Evolutionary conservation across 1,139 yeast species (phyloP).

Genomic region (Oligophagozyma castellii): DNA sequence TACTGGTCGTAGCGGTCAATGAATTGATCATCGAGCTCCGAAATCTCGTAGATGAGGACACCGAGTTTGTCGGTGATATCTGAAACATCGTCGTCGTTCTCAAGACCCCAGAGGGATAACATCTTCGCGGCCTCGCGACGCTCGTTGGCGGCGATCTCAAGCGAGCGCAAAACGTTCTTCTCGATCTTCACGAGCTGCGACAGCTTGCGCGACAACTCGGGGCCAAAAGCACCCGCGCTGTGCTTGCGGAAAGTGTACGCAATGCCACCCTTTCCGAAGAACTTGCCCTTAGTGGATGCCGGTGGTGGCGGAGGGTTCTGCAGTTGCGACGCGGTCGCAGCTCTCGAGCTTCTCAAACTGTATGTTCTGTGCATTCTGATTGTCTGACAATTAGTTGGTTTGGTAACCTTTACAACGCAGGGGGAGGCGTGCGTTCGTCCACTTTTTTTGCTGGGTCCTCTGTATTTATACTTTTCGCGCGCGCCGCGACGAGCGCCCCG

Average conservation of each 20-base stretch:
- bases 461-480: too few species aligned
- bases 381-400: too few species aligned
- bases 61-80: conserved; percentile 97
- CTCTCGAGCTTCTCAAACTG: conserved; percentile 86
- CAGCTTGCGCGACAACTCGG: conserved; percentile 85
- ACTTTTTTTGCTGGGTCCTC: too few species aligned
- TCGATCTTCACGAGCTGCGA: conserved; percentile 89
- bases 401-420: too few species aligned
- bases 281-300: conserved; percentile 73
- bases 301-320: conserved; percentile 94
- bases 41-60: conserved; percentile 87
- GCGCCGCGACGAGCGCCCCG: too few species aligned
- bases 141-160: conserved; percentile 88
- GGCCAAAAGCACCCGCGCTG: conserved; percentile 89
- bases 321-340: conserved; percentile 93
- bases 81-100: conserved; percentile 90
- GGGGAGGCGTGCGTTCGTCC: too few species aligned
- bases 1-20: conserved; percentile 96
- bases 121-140: conserved; percentile 95
- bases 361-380: conserved; percentile 93
- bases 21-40: conserved; percentile 95
- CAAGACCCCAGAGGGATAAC: conserved; percentile 95
- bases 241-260: conserved; percentile 71
- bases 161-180: conserved; percentile 87
- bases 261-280: conserved; percentile 84